Percentiles rank a stretch among this genome's conserved stretches.
Conservation (phyloP, 2,329 filamentous ascomycete species). For the Neurospora sp. region DNA sequence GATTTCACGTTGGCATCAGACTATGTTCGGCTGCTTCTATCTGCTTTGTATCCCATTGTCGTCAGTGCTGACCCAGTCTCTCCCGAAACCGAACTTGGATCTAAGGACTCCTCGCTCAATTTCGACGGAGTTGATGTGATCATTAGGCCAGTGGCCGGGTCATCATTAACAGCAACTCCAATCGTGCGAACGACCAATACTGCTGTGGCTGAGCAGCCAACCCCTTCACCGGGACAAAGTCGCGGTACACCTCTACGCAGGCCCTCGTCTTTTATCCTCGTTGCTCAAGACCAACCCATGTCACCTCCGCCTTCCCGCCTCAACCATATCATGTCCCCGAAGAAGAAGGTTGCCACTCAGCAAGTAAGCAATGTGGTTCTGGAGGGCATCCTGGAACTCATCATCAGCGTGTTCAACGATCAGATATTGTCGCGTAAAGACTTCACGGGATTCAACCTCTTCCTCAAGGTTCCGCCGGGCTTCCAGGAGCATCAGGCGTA, state of each 20-base stretch:
- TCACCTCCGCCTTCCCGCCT: slow-evolving; percentile 52
- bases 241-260: slow-evolving; percentile 59
- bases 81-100: slow-evolving; percentile 79
- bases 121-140: slow-evolving; percentile 83
- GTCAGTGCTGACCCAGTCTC: slow-evolving; percentile 77
- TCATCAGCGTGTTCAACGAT: slow-evolving; percentile 73
- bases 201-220: slow-evolving; percentile 38
- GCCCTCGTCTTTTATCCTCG: slow-evolving; percentile 82
- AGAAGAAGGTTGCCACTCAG: slow-evolving; percentile 37
- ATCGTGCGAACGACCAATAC: slow-evolving; percentile 63
- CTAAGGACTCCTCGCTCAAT: slow-evolving; percentile 66
- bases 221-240: slow-evolving; percentile 30
- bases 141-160: slow-evolving; percentile 60
- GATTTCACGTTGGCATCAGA: slow-evolving; percentile 74
- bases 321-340: slow-evolving; percentile 51
- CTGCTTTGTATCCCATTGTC: slow-evolving; percentile 75
- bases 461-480: slow-evolving; percentile 79
- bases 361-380: slow-evolving; percentile 59
- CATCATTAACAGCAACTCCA: slow-evolving; percentile 46
- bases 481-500: slow-evolving; percentile 92
- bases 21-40: slow-evolving; percentile 70
- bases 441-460: slow-evolving; percentile 78
- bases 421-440: slow-evolving; percentile 81
- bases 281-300: slow-evolving; percentile 57
- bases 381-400: slow-evolving; percentile 66